phyloP scores from a whole-genome alignment of 2,329 filamentous ascomycete species.

The Colletotrichum sp. region DNA sequence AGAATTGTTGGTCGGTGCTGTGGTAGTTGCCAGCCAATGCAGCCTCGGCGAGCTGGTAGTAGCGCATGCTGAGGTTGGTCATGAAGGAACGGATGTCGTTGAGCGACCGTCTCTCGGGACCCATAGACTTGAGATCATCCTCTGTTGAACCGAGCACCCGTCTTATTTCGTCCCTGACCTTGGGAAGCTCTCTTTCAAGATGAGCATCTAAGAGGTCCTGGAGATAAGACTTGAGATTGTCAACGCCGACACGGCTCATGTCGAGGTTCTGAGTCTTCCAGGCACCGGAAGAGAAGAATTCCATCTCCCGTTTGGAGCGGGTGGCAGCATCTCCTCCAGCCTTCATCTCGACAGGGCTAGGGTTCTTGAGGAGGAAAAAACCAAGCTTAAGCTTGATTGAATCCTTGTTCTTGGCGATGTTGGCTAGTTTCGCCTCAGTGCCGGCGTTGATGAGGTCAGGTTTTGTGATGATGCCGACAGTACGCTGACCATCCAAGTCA shows the following conservation, averaged over 20 bases:
- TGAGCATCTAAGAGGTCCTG: constrained; percentile 55
- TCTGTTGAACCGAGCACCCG: constrained; percentile 28
- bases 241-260: constrained; percentile 48
- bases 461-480: constrained; percentile 64
- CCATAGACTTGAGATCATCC: constrained; percentile 48
- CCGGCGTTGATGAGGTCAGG: constrained; percentile 46
- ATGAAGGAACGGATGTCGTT: constrained; percentile 55
- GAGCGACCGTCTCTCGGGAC: constrained; percentile 48
- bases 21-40: constrained; percentile 57
- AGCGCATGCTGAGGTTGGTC: constrained; percentile 47
- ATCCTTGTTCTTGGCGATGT: constrained; percentile 50
- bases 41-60: constrained; percentile 47
- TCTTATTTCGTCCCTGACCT: constrained; percentile 41
- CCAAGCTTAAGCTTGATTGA: constrained; percentile 50
- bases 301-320: constrained; percentile 31
- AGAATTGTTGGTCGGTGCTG: constrained; percentile 48
- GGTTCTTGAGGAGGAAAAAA: constrained; percentile 59
- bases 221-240: constrained; percentile 50
- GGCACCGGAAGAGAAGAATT: constrained; percentile 47
- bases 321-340: constrained; percentile 38
- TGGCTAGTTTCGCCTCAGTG: constrained; percentile 44
- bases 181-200: constrained; percentile 47
- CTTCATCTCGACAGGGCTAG: constrained; percentile 25
- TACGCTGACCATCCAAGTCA: constrained; percentile 41
- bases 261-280: constrained; percentile 40